Percentiles rank a stretch among this genome's conserved stretches.
Conservation (phyloP, 495 filamentous ascomycete species). For the Penicillium macrosclerotiorum region DNA sequence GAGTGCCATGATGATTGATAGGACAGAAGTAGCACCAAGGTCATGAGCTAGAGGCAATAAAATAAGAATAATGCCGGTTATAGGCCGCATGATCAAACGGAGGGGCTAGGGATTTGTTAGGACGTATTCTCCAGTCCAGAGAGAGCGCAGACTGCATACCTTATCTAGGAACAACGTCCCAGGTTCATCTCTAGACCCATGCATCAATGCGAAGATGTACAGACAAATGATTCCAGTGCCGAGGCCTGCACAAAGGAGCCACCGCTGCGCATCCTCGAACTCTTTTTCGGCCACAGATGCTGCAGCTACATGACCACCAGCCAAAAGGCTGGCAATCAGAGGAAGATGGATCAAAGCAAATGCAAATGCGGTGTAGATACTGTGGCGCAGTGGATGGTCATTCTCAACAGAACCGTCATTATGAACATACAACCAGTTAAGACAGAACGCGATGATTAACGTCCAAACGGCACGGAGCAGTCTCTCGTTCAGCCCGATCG, state of each 20-base stretch:
- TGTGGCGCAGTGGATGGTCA: slow-evolving; percentile 36
- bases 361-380: slow-evolving; percentile 28
- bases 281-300: slow-evolving; percentile 20
- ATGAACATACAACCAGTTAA: slow-evolving; percentile 44
- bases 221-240: slow-evolving; percentile 37
- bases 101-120: slow-evolving; percentile 15
- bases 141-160: too few relatives aligned
- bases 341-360: slow-evolving; percentile 42
- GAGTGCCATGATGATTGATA: slow-evolving; percentile 36
- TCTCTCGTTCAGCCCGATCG: slow-evolving; percentile 34
- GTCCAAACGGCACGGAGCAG: slow-evolving; percentile 41
- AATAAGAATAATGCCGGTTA: slow-evolving; percentile 29
- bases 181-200: slow-evolving; percentile 28
- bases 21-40: slow-evolving; percentile 22
- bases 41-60: slow-evolving; percentile 28
- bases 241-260: slow-evolving; percentile 39
- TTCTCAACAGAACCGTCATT: slow-evolving; percentile 33
- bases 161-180: slow-evolving; percentile 27
- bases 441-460: slow-evolving; percentile 45
- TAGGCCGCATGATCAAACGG: slow-evolving; percentile 33
- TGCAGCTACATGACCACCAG: slow-evolving; percentile 40
- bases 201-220: slow-evolving; percentile 33
- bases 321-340: slow-evolving; percentile 35
- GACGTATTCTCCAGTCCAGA: too few relatives aligned
- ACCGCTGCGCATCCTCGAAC: slow-evolving; percentile 28